These are phyloP conservation scores for Diaporthe citrichinensis DNA, from an alignment of 2,329 filamentous ascomycete species.

Conservation along the genomic window DNA sequence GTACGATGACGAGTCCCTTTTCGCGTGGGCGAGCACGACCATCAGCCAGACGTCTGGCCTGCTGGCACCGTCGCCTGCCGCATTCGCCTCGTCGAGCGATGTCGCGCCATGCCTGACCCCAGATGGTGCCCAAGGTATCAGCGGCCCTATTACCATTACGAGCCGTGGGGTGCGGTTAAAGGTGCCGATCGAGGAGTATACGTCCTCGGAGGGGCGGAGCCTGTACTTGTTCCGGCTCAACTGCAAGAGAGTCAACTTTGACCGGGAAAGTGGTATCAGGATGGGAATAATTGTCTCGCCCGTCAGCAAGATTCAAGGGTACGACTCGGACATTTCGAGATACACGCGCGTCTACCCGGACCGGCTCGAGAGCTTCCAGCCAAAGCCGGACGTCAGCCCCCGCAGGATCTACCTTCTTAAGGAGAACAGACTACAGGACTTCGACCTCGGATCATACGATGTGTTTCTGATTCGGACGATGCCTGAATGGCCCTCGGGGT, in stretches of 20 bases:
- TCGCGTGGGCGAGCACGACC: constrained; percentile 34
- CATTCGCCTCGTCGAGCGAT: constrained; percentile 6
- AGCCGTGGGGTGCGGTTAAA: constrained; percentile 4
- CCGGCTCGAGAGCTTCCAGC: constrained; percentile 11
- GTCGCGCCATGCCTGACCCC: constrained; percentile 9
- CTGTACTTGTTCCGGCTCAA: constrained; percentile 19
- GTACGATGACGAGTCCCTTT: constrained; percentile 23
- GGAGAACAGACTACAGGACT: constrained; percentile 15
- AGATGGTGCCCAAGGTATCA: background rate
- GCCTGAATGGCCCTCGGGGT: constrained; percentile 4
- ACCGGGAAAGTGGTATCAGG: background rate
- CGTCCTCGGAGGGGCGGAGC: background rate
- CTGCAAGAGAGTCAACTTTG: constrained; percentile 10
- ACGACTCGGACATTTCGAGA: constrained; percentile 7
- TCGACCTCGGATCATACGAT: background rate
- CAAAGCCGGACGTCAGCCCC: background rate
- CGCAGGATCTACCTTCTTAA: constrained; percentile 12
- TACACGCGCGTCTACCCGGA: constrained; percentile 16
- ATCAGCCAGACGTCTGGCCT: constrained; percentile 41
- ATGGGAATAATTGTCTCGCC: constrained; percentile 18
- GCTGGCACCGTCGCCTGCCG: constrained; percentile 27
- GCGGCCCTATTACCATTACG: background rate
- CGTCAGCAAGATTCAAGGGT: constrained; percentile 7
- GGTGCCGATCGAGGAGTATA: constrained; percentile 20
- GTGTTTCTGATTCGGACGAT: constrained; percentile 12